These are phyloP conservation scores for Sporothrix brunneoviolacea DNA, from an alignment of 2,329 filamentous ascomycete species.

Conservation along the genomic window DNA sequence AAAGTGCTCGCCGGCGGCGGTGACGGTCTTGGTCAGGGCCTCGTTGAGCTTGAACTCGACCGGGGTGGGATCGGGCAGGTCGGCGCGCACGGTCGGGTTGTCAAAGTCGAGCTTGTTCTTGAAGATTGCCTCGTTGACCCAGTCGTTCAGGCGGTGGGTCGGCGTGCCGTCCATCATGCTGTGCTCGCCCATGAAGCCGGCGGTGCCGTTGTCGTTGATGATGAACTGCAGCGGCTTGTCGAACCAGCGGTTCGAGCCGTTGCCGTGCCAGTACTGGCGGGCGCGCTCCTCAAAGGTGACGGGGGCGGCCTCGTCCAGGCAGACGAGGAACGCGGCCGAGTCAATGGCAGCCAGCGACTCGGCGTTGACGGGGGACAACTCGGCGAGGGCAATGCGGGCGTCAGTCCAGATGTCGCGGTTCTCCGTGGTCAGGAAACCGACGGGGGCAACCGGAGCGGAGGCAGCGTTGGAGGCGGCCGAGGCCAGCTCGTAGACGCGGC, in stretches of 20 bases:
- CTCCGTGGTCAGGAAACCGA: slow-evolving; percentile 82
- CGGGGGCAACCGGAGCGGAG: slow-evolving; percentile 51
- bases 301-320: slow-evolving; percentile 84
- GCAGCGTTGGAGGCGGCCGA: slow-evolving; percentile 34
- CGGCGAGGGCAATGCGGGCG: slow-evolving; percentile 67
- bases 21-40: slow-evolving; percentile 69
- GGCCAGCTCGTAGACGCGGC: slow-evolving; percentile 72
- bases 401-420: slow-evolving; percentile 93
- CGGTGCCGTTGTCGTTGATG: slow-evolving; percentile 93
- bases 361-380: slow-evolving; percentile 72
- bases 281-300: slow-evolving; percentile 94
- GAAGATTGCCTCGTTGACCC: slow-evolving; percentile 85
- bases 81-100: slow-evolving; percentile 68
- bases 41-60: slow-evolving; percentile 73
- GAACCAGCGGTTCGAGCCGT: slow-evolving; percentile 92
- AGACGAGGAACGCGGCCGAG: slow-evolving; percentile 83
- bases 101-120: slow-evolving; percentile 90
- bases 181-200: slow-evolving; percentile 97
- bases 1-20: slow-evolving; percentile 73
- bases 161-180: slow-evolving; percentile 99
- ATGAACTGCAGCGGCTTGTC: slow-evolving; percentile 99
- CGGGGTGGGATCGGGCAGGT: slow-evolving; percentile 71
- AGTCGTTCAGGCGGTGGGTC: slow-evolving; percentile 94
- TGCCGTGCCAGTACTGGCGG: slow-evolving; percentile 96
- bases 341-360: slow-evolving; percentile 74